Percentiles rank a stretch among this genome's conserved stretches.
phyloP scores from a whole-genome alignment of 805 yeast species.

The Scheffersomyces ergatensis region DNA sequence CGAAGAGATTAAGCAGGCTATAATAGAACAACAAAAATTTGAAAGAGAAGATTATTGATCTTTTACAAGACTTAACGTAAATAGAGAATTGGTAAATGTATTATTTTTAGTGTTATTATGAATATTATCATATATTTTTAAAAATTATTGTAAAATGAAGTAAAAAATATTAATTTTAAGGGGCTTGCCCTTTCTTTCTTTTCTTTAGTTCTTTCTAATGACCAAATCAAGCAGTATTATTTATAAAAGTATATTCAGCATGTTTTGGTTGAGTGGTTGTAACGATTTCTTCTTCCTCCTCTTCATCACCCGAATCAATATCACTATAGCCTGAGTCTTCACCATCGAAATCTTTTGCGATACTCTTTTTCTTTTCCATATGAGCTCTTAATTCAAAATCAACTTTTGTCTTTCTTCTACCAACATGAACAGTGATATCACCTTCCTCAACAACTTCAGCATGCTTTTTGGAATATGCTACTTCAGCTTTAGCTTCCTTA shows the following conservation, averaged over 20 bases:
- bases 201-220: too few species aligned
- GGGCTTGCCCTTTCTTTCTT: neutral
- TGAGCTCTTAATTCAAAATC: conserved; percentile 45
- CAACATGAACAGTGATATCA: conserved; percentile 45
- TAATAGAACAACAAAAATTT: conserved; percentile 55
- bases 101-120: neutral
- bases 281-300: conserved; percentile 7
- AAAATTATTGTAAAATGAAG: neutral
- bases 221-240: neutral
- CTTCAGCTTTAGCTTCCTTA: conserved; percentile 47
- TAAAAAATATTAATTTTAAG: too few species aligned
- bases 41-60: conserved; percentile 28
- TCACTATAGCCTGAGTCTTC: conserved; percentile 3
- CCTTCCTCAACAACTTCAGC: conserved; percentile 50
- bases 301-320: conserved; percentile 13
- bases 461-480: conserved; percentile 43
- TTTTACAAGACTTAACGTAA: too few species aligned
- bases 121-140: too few species aligned
- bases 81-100: too few species aligned
- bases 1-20: conserved; percentile 58
- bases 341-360: conserved; percentile 12
- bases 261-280: neutral
- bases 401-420: conserved; percentile 44
- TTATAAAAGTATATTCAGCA: neutral
- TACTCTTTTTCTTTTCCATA: conserved; percentile 33